These are phyloP conservation scores for Aspergillus biplanus DNA, from an alignment of 495 filamentous ascomycete species.

Conservation along the genomic window DNA sequence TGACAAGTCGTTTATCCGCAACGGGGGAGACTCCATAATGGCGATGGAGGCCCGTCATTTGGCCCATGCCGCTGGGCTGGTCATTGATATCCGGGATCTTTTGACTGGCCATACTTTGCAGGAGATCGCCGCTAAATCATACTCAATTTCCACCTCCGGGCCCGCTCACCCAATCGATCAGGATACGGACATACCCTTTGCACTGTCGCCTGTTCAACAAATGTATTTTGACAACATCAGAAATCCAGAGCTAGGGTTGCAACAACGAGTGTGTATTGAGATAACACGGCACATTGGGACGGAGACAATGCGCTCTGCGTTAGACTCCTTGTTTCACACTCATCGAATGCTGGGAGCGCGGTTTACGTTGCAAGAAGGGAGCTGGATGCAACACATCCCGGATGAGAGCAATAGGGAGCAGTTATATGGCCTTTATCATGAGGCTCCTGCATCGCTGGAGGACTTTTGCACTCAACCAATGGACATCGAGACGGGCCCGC, in stretches of 20 bases:
- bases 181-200: slow-evolving; percentile 7
- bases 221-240: slow-evolving; percentile 14
- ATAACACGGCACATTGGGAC: neutral
- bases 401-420: neutral
- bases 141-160: neutral
- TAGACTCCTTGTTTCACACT: neutral
- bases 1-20: slow-evolving; percentile 15
- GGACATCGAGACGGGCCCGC: slow-evolving; percentile 6
- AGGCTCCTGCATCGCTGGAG: neutral
- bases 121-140: slow-evolving; percentile 2
- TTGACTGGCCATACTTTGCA: neutral
- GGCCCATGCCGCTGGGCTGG: slow-evolving; percentile 5
- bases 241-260: slow-evolving; percentile 8
- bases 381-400: slow-evolving; percentile 8
- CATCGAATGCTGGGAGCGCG: slow-evolving; percentile 8
- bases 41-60: slow-evolving; percentile 14
- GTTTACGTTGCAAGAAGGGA: neutral
- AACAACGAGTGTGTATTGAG: slow-evolving; percentile 12
- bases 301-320: neutral
- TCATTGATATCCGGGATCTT: slow-evolving; percentile 11
- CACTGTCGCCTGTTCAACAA: slow-evolving; percentile 11
- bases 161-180: neutral
- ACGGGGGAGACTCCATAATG: slow-evolving; percentile 15
- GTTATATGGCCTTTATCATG: slow-evolving; percentile 2
- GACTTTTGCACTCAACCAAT: slow-evolving; percentile 14